These are phyloP conservation scores for Yamadazyma atlantica DNA, from an alignment of 1,139 yeast species.

Conservation along the genomic window DNA sequence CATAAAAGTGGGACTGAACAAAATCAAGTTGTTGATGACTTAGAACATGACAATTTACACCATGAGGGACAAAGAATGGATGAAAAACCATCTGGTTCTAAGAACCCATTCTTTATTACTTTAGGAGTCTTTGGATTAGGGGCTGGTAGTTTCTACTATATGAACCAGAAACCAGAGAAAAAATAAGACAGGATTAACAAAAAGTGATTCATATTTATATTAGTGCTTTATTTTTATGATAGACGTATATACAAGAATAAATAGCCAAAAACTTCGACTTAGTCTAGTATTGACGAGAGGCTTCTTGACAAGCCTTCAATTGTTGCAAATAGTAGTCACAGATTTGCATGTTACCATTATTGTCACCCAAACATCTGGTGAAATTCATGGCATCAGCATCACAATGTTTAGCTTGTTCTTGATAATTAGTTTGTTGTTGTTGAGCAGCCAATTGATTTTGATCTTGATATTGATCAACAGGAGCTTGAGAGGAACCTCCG, in stretches of 20 bases:
- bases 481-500: constrained; percentile 67
- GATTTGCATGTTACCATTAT: constrained; percentile 92
- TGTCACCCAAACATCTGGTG: constrained; percentile 92
- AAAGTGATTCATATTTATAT: not conserved
- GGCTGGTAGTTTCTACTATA: constrained; percentile 20
- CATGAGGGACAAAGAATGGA: constrained; percentile 16
- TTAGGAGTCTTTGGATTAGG: constrained; percentile 26
- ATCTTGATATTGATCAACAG: constrained; percentile 32
- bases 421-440: constrained; percentile 36
- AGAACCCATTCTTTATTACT: constrained; percentile 13
- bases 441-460: constrained; percentile 32
- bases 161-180: constrained; percentile 5
- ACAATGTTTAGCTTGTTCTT: constrained; percentile 63
- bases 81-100: constrained; percentile 4
- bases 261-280: no score
- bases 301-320: constrained; percentile 95
- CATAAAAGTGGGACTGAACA: constrained; percentile 34
- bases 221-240: not conserved
- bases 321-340: constrained; percentile 97
- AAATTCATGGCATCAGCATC: constrained; percentile 92
- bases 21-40: constrained; percentile 36
- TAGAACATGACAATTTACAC: constrained; percentile 37
- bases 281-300: constrained; percentile 70
- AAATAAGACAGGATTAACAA: constrained; percentile 2
- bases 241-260: constrained; percentile 8